Percentiles rank a stretch among this genome's conserved stretches.
Evolutionary conservation across 2,329 filamentous ascomycete species (phyloP).

Genomic region (Cryoendolithus antarcticus): DNA sequence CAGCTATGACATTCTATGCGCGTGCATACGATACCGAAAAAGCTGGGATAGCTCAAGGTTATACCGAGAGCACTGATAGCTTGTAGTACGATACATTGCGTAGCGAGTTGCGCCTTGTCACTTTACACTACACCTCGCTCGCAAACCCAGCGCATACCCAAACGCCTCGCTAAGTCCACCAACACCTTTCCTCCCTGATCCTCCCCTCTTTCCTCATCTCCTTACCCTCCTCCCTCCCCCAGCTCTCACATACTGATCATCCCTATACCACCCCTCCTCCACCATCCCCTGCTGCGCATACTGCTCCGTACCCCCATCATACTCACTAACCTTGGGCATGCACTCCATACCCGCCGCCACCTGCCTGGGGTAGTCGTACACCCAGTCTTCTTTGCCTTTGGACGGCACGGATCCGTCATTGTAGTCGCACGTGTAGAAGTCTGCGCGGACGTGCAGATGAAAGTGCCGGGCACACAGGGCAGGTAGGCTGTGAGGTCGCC

Average conservation of each 20-base stretch:
- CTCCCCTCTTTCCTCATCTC: no score
- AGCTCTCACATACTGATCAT: conserved; percentile 21
- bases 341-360: conserved; percentile 27
- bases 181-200: no score
- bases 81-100: no score
- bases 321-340: conserved; percentile 19
- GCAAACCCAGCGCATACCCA: no score
- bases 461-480: conserved; percentile 28
- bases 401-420: conserved; percentile 11
- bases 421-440: conserved; percentile 27
- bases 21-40: no score
- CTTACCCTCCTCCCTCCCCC: no score
- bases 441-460: conserved; percentile 25
- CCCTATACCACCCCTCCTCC: conserved; percentile 17
- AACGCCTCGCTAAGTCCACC: no score
- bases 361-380: conserved; percentile 20
- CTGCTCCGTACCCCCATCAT: conserved; percentile 7
- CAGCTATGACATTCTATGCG: no score
- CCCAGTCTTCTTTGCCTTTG: conserved; percentile 12
- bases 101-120: no score
- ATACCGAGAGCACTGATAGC: no score
- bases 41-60: no score
- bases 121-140: no score
- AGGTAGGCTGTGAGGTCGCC: conserved; percentile 20
- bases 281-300: conserved; percentile 17